Percentiles rank a stretch among this genome's conserved stretches.
phyloP scores from a whole-genome alignment of 306 rosid species.

The Quercus alba region DNA sequence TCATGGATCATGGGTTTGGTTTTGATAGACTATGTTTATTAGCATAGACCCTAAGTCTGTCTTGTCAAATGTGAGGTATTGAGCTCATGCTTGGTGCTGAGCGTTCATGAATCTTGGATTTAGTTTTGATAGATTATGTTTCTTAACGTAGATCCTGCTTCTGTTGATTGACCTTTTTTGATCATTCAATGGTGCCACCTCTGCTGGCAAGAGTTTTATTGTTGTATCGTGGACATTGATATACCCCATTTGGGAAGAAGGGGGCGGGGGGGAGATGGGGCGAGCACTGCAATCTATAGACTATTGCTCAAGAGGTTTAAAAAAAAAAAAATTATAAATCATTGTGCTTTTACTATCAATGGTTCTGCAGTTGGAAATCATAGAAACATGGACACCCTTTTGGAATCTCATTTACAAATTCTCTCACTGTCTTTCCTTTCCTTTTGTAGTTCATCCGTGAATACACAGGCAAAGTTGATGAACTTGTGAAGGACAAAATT shows the following conservation, averaged over 20 bases:
- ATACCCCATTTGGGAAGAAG: neutral
- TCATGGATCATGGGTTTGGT: neutral
- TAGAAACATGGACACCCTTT: neutral
- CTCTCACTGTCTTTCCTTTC: conserved; percentile 10
- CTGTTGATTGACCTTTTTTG: neutral
- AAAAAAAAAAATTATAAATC: too few species aligned
- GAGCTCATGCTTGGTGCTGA: neutral
- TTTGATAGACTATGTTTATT: neutral
- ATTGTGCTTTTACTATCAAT: too few species aligned
- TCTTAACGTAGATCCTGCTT: neutral
- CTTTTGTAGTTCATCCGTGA: conserved; percentile 82
- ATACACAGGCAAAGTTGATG: conserved; percentile 95
- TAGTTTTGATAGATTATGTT: neutral
- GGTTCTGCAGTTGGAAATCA: neutral
- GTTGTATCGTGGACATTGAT: neutral
- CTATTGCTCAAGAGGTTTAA: too few species aligned
- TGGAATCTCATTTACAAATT: neutral
- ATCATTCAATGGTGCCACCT: neutral
- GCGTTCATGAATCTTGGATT: neutral
- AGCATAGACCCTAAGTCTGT: neutral
- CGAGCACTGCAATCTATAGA: too few species aligned
- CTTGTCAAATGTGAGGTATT: neutral
- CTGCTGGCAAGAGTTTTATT: neutral
- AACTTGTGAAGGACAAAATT: conserved; percentile 81
- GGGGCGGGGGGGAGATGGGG: neutral